Evolutionary conservation across 2,329 filamentous ascomycete genomes (phyloP).

Genomic region (Bimuria novae-zelandiae): DNA sequence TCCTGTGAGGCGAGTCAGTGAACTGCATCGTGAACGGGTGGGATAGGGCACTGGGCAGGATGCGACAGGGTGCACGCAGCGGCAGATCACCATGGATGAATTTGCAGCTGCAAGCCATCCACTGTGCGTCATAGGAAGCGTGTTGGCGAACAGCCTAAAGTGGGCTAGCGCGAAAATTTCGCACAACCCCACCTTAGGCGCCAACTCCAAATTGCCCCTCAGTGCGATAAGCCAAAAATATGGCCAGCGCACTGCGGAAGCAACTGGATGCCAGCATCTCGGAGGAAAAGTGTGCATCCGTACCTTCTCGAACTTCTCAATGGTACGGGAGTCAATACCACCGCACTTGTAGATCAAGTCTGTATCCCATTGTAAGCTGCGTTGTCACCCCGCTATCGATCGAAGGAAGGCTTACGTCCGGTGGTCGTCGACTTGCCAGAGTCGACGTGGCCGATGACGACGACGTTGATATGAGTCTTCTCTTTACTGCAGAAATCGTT

Average conservation of each 20-base stretch:
- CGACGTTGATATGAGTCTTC: constrained; percentile 92
- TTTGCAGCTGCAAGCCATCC: constrained; percentile 12
- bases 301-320: constrained; percentile 99
- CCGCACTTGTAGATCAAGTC: constrained; percentile 99
- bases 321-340: constrained; percentile 99
- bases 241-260: constrained; percentile 31
- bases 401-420: constrained; percentile 64
- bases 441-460: constrained; percentile 99
- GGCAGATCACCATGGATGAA: constrained; percentile 2
- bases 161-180: constrained; percentile 45
- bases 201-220: constrained; percentile 46
- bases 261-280: constrained; percentile 19
- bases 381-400: constrained; percentile 30
- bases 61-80: constrained; percentile 5
- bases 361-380: constrained; percentile 58
- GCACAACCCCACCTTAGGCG: constrained; percentile 45
- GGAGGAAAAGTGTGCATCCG: constrained; percentile 45
- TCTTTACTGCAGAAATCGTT: constrained; percentile 72
- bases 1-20: constrained; percentile 65
- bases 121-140: constrained; percentile 41
- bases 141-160: constrained; percentile 33
- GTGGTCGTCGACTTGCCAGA: constrained; percentile 98
- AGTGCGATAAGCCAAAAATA: constrained; percentile 36
- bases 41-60: constrained; percentile 2
- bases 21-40: constrained; percentile 23